Evolutionary conservation across 1,139 yeast species (phyloP), one percentile per base, ranked within the genome.

Genomic region (Pichia terricola): DNA sequence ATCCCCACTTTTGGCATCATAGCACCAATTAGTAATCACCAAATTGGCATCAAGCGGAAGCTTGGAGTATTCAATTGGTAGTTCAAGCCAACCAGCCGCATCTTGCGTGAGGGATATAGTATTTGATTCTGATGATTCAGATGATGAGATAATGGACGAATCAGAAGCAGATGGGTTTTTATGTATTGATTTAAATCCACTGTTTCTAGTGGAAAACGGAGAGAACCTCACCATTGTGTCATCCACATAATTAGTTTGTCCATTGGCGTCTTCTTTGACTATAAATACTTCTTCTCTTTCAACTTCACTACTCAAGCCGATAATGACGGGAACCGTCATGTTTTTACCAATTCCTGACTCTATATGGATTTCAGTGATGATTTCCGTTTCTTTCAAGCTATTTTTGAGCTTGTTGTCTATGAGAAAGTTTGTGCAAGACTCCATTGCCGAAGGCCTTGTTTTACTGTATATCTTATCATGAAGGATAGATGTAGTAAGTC

Each of bases 11-110:
- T 95, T 75, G 77, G 82, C 10, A 82, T 57, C n/a, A 74, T 69
- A 58, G 28, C 50, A 53, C 48, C 52, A 57, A 26, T 55, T 40
- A 3, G 49, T 48, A 35, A 91, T 69, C 46, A 74, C 73, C 31
- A 89, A 60, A 51, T 71, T 75, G 3, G 91, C 63, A 38, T 76
- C 74, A 31, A 77, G 59, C 4, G 87, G 79, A 22, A 91, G 61
- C 54, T 87, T 94, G 45, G 75, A 73, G 53, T 83, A 78, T 47
- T 72, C 70, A 5, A 88, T 72, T 0, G 96, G 91, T 40, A 91
- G 62, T 40, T 75, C 70, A 31, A 87, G 62, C 80, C 84, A 79
- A 8, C 38, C 40, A 8, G 10, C 7, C 32, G 32, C 7, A 30
- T 33, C 16, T 6, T 5, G 5, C 6, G 28, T 26, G 9, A 6